Base-by-base conservation (phyloP, 495 filamentous ascomycete species). In the Daldinia childiae region DNA sequence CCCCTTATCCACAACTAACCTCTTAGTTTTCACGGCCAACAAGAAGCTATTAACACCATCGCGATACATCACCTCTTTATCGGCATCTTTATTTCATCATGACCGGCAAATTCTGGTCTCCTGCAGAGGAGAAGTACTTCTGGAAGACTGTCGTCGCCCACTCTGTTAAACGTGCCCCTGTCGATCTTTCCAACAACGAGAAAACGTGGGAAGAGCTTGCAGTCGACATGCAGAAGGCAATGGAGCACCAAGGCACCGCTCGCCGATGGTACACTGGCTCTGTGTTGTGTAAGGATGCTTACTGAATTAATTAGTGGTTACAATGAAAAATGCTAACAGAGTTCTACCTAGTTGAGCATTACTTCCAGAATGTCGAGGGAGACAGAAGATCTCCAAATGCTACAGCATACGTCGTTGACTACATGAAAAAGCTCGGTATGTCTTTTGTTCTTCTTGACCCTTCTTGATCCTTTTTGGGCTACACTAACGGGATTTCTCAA, bases 71-170 rank as follows among this genome's bases (percentile, higher is more conserved):
- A 9, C 6, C 51, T 17, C 0, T 12, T 14, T 5, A 15, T 32
- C 19, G 1, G 12, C 15, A 15, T 6, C 12, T 27, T 21, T 15
- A 29, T 24, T 19, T 19, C 66, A 76, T n/a, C 3, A 83, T 83
- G 81, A 82, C 79, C 11, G 82, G 82, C 7, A 82, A 74, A 58
- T 41, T 78, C 8, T 85, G 83, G 83, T 70, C 76, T 0, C 30
- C 30, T 4, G 48, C 74, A 1, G 83, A 85, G 62, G 83, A 85
- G 71, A 24, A 27, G 1, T 55, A 76, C 62, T 84, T 83, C 75
- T 85, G 83, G 83, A 56, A 38, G 19, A 27, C 32, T 0, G 70
- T 79, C n/a, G 72, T 85, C 12, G 71, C 78, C 9, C 63, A 72
- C 8, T 82, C 82, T 1, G 67, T 76, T 3, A 81, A 83, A 64